phyloP scores from a whole-genome alignment of 208 protist genomes.

The Porcisia hertigi region DNA sequence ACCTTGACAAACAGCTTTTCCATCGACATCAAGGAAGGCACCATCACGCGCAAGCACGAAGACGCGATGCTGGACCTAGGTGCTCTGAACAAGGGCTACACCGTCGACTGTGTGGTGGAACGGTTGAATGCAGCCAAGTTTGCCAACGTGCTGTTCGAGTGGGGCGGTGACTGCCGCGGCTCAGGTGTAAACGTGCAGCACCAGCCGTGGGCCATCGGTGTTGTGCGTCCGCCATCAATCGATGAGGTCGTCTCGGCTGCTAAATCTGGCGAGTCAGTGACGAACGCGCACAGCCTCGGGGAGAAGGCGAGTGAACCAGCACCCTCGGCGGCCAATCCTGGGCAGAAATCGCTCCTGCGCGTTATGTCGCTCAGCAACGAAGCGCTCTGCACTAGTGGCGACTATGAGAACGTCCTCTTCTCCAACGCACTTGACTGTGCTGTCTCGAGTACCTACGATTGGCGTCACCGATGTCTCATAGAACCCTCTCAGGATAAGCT shows the following conservation, averaged over 20 bases:
- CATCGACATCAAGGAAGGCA: slow-evolving; percentile 42
- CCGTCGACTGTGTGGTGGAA: slow-evolving; percentile 56
- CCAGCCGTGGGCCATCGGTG: slow-evolving; percentile 51
- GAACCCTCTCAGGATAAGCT: slow-evolving; percentile 36
- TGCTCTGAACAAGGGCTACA: slow-evolving; percentile 66
- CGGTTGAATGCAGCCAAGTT: slow-evolving; percentile 38
- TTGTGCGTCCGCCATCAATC: slow-evolving; percentile 49
- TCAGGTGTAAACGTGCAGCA: slow-evolving; percentile 42
- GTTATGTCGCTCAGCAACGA: slow-evolving; percentile 60
- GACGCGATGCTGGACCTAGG: slow-evolving; percentile 57
- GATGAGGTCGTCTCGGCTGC: slow-evolving; percentile 32
- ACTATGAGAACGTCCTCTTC: slow-evolving; percentile 65
- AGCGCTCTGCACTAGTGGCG: slow-evolving; percentile 61
- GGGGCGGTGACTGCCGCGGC: slow-evolving; percentile 55
- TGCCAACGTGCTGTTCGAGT: slow-evolving; percentile 54
- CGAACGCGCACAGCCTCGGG: slow-evolving; percentile 56
- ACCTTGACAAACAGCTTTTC: slow-evolving; percentile 43
- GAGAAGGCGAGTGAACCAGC: slow-evolving; percentile 45
- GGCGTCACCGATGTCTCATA: slow-evolving; percentile 34
- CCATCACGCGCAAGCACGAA: slow-evolving; percentile 47
- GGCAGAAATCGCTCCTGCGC: slow-evolving; percentile 33
- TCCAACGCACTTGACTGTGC: slow-evolving; percentile 25
- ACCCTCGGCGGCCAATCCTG: background rate
- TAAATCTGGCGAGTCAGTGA: slow-evolving; percentile 30
- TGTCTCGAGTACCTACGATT: slow-evolving; percentile 51